Conservation (phyloP, 73 alveolate species). For the Paramecium tetraurelia region DNA sequence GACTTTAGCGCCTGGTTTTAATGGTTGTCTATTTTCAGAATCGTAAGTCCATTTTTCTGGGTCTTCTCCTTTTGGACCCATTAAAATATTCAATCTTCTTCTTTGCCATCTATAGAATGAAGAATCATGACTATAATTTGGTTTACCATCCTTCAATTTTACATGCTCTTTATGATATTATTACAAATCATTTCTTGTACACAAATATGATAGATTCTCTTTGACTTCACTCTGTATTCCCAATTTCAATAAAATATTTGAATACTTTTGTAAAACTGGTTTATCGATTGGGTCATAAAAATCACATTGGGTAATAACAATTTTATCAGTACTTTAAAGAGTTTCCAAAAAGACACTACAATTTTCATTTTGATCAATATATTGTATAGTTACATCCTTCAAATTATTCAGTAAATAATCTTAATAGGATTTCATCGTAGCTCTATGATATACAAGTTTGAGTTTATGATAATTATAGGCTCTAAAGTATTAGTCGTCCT, state of each 20-base stretch:
- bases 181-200: not conserved
- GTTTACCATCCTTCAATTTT: not conserved
- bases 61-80: not conserved
- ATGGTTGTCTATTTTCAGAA: not conserved
- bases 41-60: not conserved
- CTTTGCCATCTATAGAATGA: constrained; percentile 26
- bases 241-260: not conserved
- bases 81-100: not conserved
- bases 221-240: not conserved
- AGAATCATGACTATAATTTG: not conserved
- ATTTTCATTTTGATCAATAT: not conserved
- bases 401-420: not conserved
- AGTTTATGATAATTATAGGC: not conserved
- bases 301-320: not conserved
- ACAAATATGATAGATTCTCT: not conserved
- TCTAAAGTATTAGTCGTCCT: not conserved
- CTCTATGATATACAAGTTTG: not conserved
- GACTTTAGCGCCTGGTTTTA: not conserved
- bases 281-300: constrained; percentile 17
- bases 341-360: not conserved
- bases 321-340: not conserved
- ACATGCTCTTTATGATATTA: not conserved
- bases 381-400: not conserved
- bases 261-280: not conserved
- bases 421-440: not conserved